Evolutionary conservation across 129 eudicot genomes (phyloP).

Genomic region (Tagetes patula): DNA sequence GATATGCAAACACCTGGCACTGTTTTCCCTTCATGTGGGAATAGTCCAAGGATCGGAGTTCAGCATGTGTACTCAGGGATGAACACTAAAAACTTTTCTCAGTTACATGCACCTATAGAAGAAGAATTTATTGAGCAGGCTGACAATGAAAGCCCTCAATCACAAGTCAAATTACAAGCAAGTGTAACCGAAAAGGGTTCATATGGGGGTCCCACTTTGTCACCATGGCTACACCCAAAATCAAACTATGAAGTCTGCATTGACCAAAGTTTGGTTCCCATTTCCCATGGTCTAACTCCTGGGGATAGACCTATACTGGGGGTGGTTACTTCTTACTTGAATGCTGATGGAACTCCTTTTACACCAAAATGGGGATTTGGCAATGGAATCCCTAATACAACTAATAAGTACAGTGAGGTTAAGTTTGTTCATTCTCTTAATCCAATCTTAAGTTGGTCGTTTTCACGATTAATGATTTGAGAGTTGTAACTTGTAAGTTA

Average conservation of each 20-base stretch:
- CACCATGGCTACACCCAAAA: constrained; percentile 51
- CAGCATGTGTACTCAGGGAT: constrained; percentile 68
- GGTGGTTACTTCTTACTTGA: constrained; percentile 66
- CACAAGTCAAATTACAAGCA: not conserved
- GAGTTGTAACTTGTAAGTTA: not conserved
- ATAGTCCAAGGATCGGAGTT: constrained; percentile 52
- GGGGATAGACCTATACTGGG: constrained; percentile 63
- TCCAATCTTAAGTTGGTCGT: not conserved
- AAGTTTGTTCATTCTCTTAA: not conserved
- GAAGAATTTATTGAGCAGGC: constrained; percentile 26
- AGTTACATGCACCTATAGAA: constrained; percentile 34
- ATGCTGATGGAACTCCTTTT: constrained; percentile 42
- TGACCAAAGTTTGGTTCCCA: constrained; percentile 12
- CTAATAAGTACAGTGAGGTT: constrained; percentile 84
- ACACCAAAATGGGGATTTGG: constrained; percentile 70
- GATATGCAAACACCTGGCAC: constrained; percentile 97
- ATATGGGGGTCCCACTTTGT: constrained; percentile 44
- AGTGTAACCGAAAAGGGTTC: constrained; percentile 27
- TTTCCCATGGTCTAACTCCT: constrained; percentile 34
- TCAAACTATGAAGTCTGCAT: too few relatives aligned
- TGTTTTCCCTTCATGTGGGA: constrained; percentile 58
- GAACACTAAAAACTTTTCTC: constrained; percentile 38
- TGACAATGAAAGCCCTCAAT: not conserved
- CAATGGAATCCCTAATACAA: constrained; percentile 82
- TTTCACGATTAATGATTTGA: not conserved